phyloP scores from a whole-genome alignment of 2,329 filamentous ascomycete genomes.

The Arthrobotrys conoides region DNA sequence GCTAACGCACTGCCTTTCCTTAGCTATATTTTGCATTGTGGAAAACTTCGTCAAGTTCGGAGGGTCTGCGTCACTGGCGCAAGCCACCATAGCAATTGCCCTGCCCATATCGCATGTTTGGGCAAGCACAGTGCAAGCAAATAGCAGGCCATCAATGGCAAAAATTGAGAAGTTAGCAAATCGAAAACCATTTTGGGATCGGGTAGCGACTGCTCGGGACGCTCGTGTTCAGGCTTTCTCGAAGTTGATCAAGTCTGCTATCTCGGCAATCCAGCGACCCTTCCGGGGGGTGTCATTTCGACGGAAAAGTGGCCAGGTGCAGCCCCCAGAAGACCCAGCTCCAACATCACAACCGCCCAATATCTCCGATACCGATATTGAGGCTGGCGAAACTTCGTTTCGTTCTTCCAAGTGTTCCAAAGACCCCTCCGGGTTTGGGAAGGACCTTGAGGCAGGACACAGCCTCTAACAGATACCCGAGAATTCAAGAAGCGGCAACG shows the following conservation, averaged over 20 bases:
- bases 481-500: not conserved
- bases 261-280: slow-evolving; percentile 5
- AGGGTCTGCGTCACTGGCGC: slow-evolving; percentile 72
- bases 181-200: slow-evolving; percentile 53
- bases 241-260: slow-evolving; percentile 6
- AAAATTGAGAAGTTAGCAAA: slow-evolving; percentile 63
- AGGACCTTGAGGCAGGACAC: slow-evolving; percentile 33
- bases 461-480: slow-evolving; percentile 1
- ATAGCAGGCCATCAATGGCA: slow-evolving; percentile 73
- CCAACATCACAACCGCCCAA: not conserved
- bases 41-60: slow-evolving; percentile 71
- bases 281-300: slow-evolving; percentile 6
- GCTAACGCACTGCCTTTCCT: not conserved
- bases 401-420: slow-evolving; percentile 16
- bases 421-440: slow-evolving; percentile 23
- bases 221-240: slow-evolving; percentile 2
- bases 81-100: slow-evolving; percentile 75
- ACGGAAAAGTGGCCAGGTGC: not conserved
- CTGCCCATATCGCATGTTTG: slow-evolving; percentile 78
- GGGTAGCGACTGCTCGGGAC: slow-evolving; percentile 42
- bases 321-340: not conserved
- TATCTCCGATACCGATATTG: not conserved
- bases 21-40: slow-evolving; percentile 75
- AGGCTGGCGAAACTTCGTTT: not conserved
- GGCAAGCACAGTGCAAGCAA: slow-evolving; percentile 72